Base-by-base conservation (phyloP, 495 filamentous ascomycete genomes). In the Cladorrhinum samala region DNA sequence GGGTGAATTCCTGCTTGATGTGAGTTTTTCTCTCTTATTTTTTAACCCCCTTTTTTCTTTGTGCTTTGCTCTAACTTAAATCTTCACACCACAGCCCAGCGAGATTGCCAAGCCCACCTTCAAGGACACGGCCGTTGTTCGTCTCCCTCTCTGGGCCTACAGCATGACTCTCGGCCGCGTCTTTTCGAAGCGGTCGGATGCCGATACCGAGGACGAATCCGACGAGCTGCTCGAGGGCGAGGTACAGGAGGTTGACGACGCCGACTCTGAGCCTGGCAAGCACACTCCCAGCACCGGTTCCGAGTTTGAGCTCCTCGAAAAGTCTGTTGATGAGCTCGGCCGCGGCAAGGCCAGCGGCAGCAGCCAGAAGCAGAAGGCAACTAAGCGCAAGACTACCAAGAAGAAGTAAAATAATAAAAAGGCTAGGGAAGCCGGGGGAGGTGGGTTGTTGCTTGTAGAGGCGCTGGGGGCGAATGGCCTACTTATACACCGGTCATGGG, bases 1-100 rank as follows among this genome's bases (percentile, higher is more conserved):
- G 11, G 78, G 84, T 46, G 91, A 97, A 64, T 94, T 82, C 64
- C 68, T 95, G 59, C 81, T 98, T 46, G 91, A 97, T 62, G 79
- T 87, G 68, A 70, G 83, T 76, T 45, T 1, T 7, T 14, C n/a
- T 8, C n/a, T n/a, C n/a, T n/a, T n/a, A n/a, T n/a, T n/a, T n/a
- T n/a, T n/a, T n/a, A n/a, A n/a, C 16, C 36, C 37, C 21, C 37
- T 24, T 23, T 13, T 9, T 37, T 25, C 20, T 13, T 23, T 37
- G 8, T 6, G 21, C 51, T 1, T 37, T 13, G 13, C 9, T 20
- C 25, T 24, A 20, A 24, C 38, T 47, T 50, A 52, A n/a, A 37
- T 13, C 24, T 1, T 19, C 6, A 20, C n/a, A 7, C 20, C 4
- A 14, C 56, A 81, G 78, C 73, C 82, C 57, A 76, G 84, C 49